Conservation (phyloP, 2,329 filamentous ascomycete species). For the Fusarium agapanthi region DNA sequence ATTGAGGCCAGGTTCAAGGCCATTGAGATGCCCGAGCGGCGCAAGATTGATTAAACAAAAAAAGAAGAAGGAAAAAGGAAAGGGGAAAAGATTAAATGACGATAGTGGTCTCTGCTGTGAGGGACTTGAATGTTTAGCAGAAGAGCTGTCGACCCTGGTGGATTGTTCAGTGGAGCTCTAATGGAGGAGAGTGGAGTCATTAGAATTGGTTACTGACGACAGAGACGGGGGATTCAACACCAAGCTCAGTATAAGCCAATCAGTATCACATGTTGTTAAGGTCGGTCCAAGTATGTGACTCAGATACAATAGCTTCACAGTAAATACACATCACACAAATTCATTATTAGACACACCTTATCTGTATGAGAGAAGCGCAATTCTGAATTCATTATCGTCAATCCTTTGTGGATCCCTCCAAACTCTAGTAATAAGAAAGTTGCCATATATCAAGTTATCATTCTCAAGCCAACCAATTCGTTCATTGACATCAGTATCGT, state of each 20-base stretch:
- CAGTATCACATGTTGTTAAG: neutral
- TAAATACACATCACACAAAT: neutral
- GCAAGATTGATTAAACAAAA: constrained; percentile 16
- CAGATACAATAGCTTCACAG: neutral
- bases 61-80: neutral
- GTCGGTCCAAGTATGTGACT: neutral
- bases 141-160: constrained; percentile 26
- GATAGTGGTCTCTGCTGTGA: constrained; percentile 32
- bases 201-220: neutral
- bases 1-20: constrained; percentile 27
- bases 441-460: constrained; percentile 18
- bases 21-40: constrained; percentile 40
- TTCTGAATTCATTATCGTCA: constrained; percentile 23
- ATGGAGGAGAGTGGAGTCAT: constrained; percentile 18
- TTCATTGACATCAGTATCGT: constrained; percentile 38
- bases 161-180: constrained; percentile 39
- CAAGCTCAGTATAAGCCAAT: constrained; percentile 3
- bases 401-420: constrained; percentile 18
- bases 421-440: constrained; percentile 21
- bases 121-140: constrained; percentile 22
- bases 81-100: neutral
- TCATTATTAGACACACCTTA: neutral
- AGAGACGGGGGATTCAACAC: constrained; percentile 4
- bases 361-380: neutral
- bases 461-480: constrained; percentile 36